Base-by-base conservation (phyloP, 179 eudicot genomes). In the Actinidia polygama region DNA sequence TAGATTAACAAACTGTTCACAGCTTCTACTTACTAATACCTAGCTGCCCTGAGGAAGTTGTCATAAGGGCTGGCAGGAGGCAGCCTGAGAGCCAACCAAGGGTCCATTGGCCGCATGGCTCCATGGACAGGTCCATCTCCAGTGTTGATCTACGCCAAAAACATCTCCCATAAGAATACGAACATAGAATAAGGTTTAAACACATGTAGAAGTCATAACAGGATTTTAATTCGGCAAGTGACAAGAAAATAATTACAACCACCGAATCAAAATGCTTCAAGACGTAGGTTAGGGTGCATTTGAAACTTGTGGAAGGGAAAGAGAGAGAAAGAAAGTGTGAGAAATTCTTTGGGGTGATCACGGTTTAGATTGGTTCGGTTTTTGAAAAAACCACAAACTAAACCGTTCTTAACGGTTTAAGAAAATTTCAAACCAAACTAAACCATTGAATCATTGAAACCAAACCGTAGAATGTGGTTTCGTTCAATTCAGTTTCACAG, bases 61-160 rank as follows among this genome's bases (percentile, higher is more conserved):
- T 97, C 99, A 40, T 93, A 97, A 26, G 99, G 99, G 87, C 98
- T 97, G n/a, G 99, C 98, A 21, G 99, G 98, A 72, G 99, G 99
- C 64, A 97, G 83, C 91, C 91, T 92, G 77, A 95, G 86, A 59
- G 94, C 86, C 80, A 85, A 81, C 87, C 86, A 89, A 59, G 90
- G 87, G 78, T 91, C 94, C 55, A 61, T 81, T 26, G 83, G 30
- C 40, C 78, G 79, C 26, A 46, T 73, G n/a, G 80, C 84, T 30
- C 80, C 91, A 21, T 53, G 81, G 55, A 62, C 63, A 58, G 85
- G 75, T 72, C 83, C 85, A 73, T 72, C 86, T 72, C 81, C 88
- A 79, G 73, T 75, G 36, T 81, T 24, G 49, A 85, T 83, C 98
- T 93, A 79, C 79, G 75, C 15, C 26, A 83, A 79, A 75, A 83